These are phyloP conservation scores for Fistulinella cinereoalba DNA, from an alignment of 1,284 basidiomycete genomes.

Conservation along the genomic window DNA sequence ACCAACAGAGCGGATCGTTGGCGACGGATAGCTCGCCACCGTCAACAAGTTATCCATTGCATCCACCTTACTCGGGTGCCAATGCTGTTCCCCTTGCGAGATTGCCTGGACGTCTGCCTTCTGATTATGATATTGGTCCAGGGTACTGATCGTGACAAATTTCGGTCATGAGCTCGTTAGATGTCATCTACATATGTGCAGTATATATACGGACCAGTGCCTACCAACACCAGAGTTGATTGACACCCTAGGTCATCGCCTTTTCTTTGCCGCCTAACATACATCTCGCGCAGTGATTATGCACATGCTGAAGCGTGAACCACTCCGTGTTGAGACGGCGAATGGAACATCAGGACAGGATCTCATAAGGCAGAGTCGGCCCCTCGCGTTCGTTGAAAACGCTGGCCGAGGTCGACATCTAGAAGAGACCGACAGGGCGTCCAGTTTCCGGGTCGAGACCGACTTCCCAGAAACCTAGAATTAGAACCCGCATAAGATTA, in stretches of 20 bases:
- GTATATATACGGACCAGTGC: no score
- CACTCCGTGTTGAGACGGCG: slow-evolving; percentile 39
- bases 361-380: slow-evolving; percentile 8
- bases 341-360: slow-evolving; percentile 16
- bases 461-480: slow-evolving; percentile 79
- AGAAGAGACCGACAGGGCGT: slow-evolving; percentile 74
- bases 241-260: no score
- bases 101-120: slow-evolving; percentile 38
- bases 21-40: slow-evolving; percentile 26
- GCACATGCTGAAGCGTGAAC: slow-evolving; percentile 44
- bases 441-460: slow-evolving; percentile 74
- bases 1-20: slow-evolving; percentile 57
- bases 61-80: no score
- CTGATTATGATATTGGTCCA: slow-evolving; percentile 4
- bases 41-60: no score
- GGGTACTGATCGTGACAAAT: not conserved
- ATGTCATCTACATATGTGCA: no score
- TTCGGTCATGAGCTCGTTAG: not conserved
- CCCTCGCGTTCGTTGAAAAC: slow-evolving; percentile 33
- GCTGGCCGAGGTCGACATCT: slow-evolving; percentile 21
- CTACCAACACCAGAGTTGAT: no score
- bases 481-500: slow-evolving; percentile 15
- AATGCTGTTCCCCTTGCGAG: slow-evolving; percentile 32
- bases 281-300: slow-evolving; percentile 16
- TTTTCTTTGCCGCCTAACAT: slow-evolving; percentile 13